phyloP scores from a whole-genome alignment of 1,284 basidiomycete genomes.

The Cryptococcus hybrid region DNA sequence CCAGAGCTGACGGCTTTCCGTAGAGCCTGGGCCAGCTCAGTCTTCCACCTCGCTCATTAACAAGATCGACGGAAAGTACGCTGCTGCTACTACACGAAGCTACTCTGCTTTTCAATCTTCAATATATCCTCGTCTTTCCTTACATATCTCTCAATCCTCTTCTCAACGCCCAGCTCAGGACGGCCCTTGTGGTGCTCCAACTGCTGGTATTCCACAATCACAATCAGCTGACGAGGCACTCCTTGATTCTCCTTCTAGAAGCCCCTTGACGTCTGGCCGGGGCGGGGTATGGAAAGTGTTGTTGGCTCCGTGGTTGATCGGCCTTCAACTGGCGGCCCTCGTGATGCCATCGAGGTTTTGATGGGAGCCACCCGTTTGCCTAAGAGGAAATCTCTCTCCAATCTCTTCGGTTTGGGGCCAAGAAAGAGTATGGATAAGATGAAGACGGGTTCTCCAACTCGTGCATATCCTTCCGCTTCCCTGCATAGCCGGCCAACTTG shows the following conservation, averaged over 20 bases:
- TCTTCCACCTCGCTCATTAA: constrained; percentile 2
- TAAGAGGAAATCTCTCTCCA: constrained; percentile 39
- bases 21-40: background rate
- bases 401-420: constrained; percentile 33
- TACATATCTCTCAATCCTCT: constrained; percentile 4
- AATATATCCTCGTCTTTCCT: background rate
- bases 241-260: background rate
- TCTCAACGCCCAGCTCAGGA: background rate
- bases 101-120: background rate
- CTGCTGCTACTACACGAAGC: constrained; percentile 6
- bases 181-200: background rate
- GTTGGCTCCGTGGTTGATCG: constrained; percentile 12
- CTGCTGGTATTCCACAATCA: no score
- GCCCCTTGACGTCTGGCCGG: no score
- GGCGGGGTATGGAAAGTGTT: constrained; percentile 17
- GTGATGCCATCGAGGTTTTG: constrained; percentile 14
- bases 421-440: constrained; percentile 25
- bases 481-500: constrained; percentile 4
- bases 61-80: constrained; percentile 14
- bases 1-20: no score
- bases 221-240: no score
- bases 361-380: constrained; percentile 24
- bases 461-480: constrained; percentile 7
- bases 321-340: constrained; percentile 6
- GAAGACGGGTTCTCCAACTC: constrained; percentile 11